These are phyloP conservation scores for Silene conica DNA, from an alignment of 148 eudicot genomes.

Conservation along the genomic window DNA sequence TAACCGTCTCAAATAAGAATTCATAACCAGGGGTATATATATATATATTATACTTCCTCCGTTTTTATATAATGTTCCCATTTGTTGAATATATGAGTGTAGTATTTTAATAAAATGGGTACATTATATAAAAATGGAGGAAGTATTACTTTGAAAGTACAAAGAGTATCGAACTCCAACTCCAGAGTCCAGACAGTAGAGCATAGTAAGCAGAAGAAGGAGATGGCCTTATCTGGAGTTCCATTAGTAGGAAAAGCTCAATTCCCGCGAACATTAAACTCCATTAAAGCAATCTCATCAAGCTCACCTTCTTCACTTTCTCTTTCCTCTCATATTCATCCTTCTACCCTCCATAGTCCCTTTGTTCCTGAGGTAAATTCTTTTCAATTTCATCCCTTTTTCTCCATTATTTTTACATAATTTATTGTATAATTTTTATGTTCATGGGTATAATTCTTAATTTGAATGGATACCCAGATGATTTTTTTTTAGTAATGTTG, in stretches of 20 bases:
- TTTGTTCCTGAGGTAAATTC: conserved; percentile 67
- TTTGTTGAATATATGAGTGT: no score
- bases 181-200: no score
- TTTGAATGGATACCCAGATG: background rate
- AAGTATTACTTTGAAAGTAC: no score
- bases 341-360: conserved; percentile 29
- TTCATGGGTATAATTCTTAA: background rate
- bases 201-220: conserved; percentile 12
- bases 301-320: conserved; percentile 27
- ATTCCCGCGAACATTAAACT: conserved; percentile 13
- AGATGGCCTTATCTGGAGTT: conserved; percentile 31
- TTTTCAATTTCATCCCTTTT: conserved; percentile 1
- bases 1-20: no score
- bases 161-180: background rate
- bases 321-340: conserved; percentile 14
- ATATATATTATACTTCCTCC: no score
- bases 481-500: background rate
- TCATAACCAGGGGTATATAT: no score
- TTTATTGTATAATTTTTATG: no score
- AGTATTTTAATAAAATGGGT: no score
- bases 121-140: no score
- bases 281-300: conserved; percentile 25
- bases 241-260: conserved; percentile 10
- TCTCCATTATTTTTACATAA: background rate
- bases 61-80: no score